These are phyloP conservation scores for Verruconis gallopava DNA, from an alignment of 2,329 filamentous ascomycete species.

Conservation along the genomic window DNA sequence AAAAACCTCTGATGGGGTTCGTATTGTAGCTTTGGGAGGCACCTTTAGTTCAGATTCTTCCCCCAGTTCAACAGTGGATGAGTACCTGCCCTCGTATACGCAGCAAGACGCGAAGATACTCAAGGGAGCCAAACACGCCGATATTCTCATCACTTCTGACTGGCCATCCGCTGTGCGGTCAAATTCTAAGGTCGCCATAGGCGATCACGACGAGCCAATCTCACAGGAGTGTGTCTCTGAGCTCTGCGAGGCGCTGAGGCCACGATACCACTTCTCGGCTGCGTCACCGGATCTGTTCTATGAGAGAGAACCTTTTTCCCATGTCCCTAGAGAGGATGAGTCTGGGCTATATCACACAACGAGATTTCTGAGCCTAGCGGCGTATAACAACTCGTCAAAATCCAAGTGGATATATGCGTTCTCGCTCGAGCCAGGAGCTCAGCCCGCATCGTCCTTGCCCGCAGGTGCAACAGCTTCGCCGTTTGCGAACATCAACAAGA, in stretches of 20 bases:
- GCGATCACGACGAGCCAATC: conserved; percentile 35
- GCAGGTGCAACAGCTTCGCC: conserved; percentile 64
- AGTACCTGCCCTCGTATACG: conserved; percentile 62
- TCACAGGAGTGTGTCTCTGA: conserved; percentile 57
- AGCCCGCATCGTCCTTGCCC: conserved; percentile 49
- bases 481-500: conserved; percentile 44
- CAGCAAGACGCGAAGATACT: conserved; percentile 63
- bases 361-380: conserved; percentile 79
- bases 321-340: conserved; percentile 37
- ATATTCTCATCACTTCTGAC: conserved; percentile 74
- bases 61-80: conserved; percentile 43
- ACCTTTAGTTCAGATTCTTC: conserved; percentile 47
- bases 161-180: conserved; percentile 68
- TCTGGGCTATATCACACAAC: conserved; percentile 53
- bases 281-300: conserved; percentile 63
- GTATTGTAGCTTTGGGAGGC: conserved; percentile 78
- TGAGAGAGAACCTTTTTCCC: conserved; percentile 87
- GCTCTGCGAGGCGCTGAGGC: conserved; percentile 65
- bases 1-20: conserved; percentile 80
- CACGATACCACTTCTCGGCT: conserved; percentile 78
- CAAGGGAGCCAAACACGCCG: conserved; percentile 61
- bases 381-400: conserved; percentile 62
- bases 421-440: conserved; percentile 48
- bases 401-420: conserved; percentile 68
- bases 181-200: conserved; percentile 51